Percentiles rank a stretch among this genome's conserved stretches.
Conservation (phyloP, 2,329 filamentous ascomycete species). For the Penicillium sp. region DNA sequence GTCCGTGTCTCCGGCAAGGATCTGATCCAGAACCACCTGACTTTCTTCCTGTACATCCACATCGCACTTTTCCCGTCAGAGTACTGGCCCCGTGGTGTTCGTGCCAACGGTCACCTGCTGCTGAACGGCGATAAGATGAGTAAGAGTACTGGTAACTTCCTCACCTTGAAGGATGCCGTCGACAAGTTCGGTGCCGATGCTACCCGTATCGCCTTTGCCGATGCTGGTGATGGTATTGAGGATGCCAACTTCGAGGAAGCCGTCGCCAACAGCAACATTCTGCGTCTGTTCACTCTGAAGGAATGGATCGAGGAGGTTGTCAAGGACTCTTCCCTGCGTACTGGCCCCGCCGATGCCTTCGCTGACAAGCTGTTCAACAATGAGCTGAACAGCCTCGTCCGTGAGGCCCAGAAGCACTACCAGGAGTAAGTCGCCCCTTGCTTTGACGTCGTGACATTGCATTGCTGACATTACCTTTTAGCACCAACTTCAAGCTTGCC, state of each 20-base stretch:
- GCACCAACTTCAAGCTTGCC: conserved; percentile 81
- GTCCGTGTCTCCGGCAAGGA: conserved; percentile 89
- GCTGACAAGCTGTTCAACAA: conserved; percentile 91
- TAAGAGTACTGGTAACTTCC: conserved; percentile 96
- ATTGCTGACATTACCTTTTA: conserved; percentile 28
- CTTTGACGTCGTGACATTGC: not conserved
- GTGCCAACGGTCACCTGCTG: conserved; percentile 89
- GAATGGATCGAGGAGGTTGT: conserved; percentile 91
- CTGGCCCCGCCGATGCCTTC: conserved; percentile 73
- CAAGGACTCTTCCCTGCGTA: conserved; percentile 72
- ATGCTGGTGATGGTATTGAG: conserved; percentile 89
- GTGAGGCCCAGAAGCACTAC: conserved; percentile 78
- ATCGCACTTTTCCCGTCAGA: conserved; percentile 82
- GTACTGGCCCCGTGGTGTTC: conserved; percentile 85
- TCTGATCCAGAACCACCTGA: conserved; percentile 89
- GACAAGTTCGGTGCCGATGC: conserved; percentile 95
- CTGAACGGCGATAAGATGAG: conserved; percentile 99
- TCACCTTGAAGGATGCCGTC: conserved; percentile 83
- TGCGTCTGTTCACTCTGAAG: conserved; percentile 78
- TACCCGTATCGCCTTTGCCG: conserved; percentile 84
- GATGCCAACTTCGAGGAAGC: conserved; percentile 98
- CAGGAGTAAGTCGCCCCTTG: conserved; percentile 54
- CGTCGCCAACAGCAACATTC: conserved; percentile 87
- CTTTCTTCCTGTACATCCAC: conserved; percentile 94
- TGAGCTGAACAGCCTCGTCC: conserved; percentile 83